Conservation (phyloP, 2,329 filamentous ascomycete species). For the Malbranchea cinnamomea region DNA sequence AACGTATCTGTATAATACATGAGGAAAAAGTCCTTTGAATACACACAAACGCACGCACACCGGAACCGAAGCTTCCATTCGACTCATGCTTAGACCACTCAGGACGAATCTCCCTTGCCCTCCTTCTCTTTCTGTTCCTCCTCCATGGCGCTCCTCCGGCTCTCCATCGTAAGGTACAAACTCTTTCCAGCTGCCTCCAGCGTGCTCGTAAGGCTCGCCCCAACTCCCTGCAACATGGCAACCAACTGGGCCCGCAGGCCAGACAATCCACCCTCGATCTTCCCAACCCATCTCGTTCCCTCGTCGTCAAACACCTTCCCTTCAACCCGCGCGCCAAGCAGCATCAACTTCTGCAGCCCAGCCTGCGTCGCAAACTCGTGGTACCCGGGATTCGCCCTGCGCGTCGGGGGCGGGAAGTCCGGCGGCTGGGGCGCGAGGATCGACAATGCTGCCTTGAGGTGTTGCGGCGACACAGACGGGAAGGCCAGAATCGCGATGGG, state of each 20-base stretch:
- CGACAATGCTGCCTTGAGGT: conserved; percentile 66
- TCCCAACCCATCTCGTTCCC: conserved; percentile 54
- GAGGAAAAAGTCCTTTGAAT: not conserved
- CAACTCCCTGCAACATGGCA: conserved; percentile 62
- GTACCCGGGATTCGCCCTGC: conserved; percentile 63
- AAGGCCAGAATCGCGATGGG: conserved; percentile 69
- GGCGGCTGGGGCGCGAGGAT: conserved; percentile 59
- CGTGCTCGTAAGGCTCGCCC: conserved; percentile 59
- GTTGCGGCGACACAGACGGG: conserved; percentile 66
- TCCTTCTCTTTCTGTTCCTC: conserved; percentile 40
- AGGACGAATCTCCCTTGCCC: conserved; percentile 15
- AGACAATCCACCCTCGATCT: conserved; percentile 68
- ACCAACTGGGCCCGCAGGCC: conserved; percentile 72
- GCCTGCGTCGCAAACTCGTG: conserved; percentile 65
- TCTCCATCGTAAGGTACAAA: conserved; percentile 78
- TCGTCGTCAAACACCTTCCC: conserved; percentile 67
- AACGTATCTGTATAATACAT: not conserved
- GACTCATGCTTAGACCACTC: no score
- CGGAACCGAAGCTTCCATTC: not conserved
- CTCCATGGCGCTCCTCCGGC: conserved; percentile 65
- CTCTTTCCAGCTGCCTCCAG: conserved; percentile 68
- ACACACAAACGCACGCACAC: not conserved
- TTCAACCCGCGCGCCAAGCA: conserved; percentile 78
- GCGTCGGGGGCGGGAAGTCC: conserved; percentile 62
- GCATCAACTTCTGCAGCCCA: conserved; percentile 71